These are phyloP conservation scores for Aspergillus sp. DNA, from an alignment of 2,329 filamentous ascomycete species.

Conservation along the genomic window DNA sequence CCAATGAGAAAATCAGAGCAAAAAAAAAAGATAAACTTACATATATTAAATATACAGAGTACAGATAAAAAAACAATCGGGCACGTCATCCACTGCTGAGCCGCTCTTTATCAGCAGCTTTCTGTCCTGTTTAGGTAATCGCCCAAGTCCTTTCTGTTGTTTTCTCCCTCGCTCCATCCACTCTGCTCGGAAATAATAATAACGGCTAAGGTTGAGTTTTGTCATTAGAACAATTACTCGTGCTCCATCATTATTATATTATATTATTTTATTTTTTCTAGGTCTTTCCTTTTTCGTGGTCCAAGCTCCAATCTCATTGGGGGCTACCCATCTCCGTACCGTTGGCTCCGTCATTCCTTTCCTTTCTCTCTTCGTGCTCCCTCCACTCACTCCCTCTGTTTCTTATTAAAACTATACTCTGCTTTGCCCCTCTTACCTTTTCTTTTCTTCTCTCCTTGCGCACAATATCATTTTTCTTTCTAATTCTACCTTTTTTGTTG, in stretches of 20 bases:
- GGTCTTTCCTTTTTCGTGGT: neutral
- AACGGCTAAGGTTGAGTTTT: no score
- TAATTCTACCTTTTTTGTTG: no score
- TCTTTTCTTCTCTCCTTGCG: constrained; percentile 3
- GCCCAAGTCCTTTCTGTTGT: neutral
- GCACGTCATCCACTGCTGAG: neutral
- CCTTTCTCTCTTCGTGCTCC: constrained; percentile 6
- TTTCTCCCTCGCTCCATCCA: neutral
- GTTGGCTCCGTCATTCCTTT: constrained; percentile 4
- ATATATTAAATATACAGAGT: neutral
- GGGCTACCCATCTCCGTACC: constrained; percentile 5
- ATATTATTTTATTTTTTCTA: no score
- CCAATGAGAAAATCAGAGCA: no score
- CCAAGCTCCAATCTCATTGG: constrained; percentile 8
- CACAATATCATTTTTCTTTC: no score
- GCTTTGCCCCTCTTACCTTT: constrained; percentile 7
- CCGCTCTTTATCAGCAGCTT: neutral
- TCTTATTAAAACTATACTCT: constrained; percentile 9
- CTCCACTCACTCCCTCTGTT: constrained; percentile 11
- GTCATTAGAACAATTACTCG: no score
- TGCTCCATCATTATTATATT: neutral
- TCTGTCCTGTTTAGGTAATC: neutral
- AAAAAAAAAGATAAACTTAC: no score
- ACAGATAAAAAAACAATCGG: neutral
- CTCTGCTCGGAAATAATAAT: no score